Base-by-base conservation (phyloP, 768 basidiomycete species). In the Naganishia friedmannii region DNA sequence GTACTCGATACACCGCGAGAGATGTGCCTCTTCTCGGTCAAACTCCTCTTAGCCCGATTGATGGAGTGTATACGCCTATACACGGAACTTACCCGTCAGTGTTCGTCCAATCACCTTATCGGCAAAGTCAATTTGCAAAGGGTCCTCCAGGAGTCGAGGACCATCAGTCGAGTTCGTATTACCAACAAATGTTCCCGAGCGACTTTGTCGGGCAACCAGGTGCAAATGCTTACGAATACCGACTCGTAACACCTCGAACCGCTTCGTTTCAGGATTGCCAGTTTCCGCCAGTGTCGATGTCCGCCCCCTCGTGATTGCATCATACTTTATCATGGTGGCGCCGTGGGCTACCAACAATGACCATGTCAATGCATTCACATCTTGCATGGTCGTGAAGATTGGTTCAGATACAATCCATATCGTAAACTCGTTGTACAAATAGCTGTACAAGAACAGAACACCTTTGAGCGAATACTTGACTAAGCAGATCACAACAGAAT, bases 1-100 rank as follows among this genome's bases (percentile, higher is more conserved):
- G 58, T 12, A 37, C 21, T 17, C 53, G 46, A 55, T 23, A 53
- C n/a, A 19, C 60, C 37, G 28, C 53, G 19, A 34, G 48, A 65
- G 60, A 60, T 21, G 48, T 60, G 17, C 53, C 53, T 0, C 37
- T 70, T 0, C 17, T 46, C 5, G 39, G 7, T 10, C 23, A 53
- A 21, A 65, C 29, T 21, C 69, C 69, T 8, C 53, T 70, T 1
- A 70, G 60, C 42, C 69, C 69, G 21, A 60, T 65, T 19, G 53
- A 65, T n/a, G 60, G 63, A 13, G 19, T 51, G 3, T 65, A 54
- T 39, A 65, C 60, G 12, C 60, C 57, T 17, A 6, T 28, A 21
- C n/a, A 23, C 23, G 23, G 60, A 13, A n/a, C 23, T 13, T 45
- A 10, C 12, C 37, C 28, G 5, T 63, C 60, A 10, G 60, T 42